phyloP scores from a whole-genome alignment of 352 stramenopile species.

The Globisporangium abappressorium region DNA sequence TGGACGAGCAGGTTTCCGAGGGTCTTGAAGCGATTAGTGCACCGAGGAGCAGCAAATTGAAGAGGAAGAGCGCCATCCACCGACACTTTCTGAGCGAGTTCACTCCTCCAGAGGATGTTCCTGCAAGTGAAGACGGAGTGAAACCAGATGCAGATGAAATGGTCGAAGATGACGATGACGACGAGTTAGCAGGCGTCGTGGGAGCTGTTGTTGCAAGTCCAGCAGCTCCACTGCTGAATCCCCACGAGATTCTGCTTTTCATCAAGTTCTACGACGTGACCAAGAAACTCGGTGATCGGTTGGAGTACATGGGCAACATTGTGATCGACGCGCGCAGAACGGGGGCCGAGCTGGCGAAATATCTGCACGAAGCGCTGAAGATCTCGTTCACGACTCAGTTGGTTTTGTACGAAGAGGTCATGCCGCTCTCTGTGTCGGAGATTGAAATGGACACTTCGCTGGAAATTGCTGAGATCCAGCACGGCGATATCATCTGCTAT shows the following conservation, averaged over 20 bases:
- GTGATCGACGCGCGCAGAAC: conserved; percentile 63
- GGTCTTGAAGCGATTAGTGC: conserved; percentile 5
- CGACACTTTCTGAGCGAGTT: conserved; percentile 68
- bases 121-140: conserved; percentile 20
- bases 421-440: conserved; percentile 52
- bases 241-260: conserved; percentile 72
- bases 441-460: conserved; percentile 56
- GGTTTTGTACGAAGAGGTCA: conserved; percentile 74
- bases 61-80: conserved; percentile 26
- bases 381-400: conserved; percentile 55
- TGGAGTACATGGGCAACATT: conserved; percentile 81
- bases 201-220: conserved; percentile 8
- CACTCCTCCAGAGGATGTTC: conserved; percentile 28
- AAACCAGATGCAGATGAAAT: neutral
- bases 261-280: conserved; percentile 82
- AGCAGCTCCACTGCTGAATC: conserved; percentile 18
- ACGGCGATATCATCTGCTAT: conserved; percentile 84
- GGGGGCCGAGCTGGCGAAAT: conserved; percentile 44
- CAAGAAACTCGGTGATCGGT: conserved; percentile 51
- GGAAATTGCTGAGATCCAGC: conserved; percentile 59
- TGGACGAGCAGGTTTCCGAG: conserved; percentile 20
- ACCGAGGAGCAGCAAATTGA: neutral
- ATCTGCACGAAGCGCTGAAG: conserved; percentile 47
- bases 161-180: conserved; percentile 12
- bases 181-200: conserved; percentile 12